Conservation (phyloP, 805 yeast species). For the Starmerella geochares region DNA sequence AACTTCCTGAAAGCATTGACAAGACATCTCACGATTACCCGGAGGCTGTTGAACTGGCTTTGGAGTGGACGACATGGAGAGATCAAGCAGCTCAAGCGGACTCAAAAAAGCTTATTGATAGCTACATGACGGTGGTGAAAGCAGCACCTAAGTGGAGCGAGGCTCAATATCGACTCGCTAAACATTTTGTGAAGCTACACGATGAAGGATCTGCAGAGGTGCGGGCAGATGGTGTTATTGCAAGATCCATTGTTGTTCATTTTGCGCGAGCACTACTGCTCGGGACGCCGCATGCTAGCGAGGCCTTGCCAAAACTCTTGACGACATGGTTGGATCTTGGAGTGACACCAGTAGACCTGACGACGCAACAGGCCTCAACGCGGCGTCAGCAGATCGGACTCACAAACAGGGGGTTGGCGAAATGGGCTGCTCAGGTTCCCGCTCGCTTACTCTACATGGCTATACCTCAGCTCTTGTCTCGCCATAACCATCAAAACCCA, state of each 20-base stretch:
- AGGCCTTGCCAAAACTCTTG: slow-evolving; percentile 72
- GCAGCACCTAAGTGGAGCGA: slow-evolving; percentile 58
- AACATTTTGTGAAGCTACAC: slow-evolving; percentile 63
- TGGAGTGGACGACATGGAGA: slow-evolving; percentile 79
- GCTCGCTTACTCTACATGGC: slow-evolving; percentile 54
- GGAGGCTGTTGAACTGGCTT: slow-evolving; percentile 41
- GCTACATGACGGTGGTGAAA: slow-evolving; percentile 51
- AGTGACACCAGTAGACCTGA: slow-evolving; percentile 5
- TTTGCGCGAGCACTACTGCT: slow-evolving; percentile 51
- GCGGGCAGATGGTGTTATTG: slow-evolving; percentile 36
- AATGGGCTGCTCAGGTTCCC: slow-evolving; percentile 17
- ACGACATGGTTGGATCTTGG: slow-evolving; percentile 65
- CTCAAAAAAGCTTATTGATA: slow-evolving; percentile 57
- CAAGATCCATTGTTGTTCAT: slow-evolving; percentile 44
- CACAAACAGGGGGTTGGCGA: slow-evolving; percentile 14
- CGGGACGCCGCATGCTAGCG: slow-evolving; percentile 61
- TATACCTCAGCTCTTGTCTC: slow-evolving; percentile 72
- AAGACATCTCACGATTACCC: slow-evolving; percentile 11
- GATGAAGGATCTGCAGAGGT: slow-evolving; percentile 35
- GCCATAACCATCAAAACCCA: slow-evolving; percentile 55
- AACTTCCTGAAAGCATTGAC: slow-evolving; percentile 27
- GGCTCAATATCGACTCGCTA: slow-evolving; percentile 70
- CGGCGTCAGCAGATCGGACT: slow-evolving; percentile 9
- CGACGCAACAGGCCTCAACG: slow-evolving; percentile 3
- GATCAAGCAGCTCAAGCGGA: slow-evolving; percentile 77